These are phyloP conservation scores for Plasmodium coatneyi DNA, from an alignment of 169 alveolate species.

Conservation along the genomic window DNA sequence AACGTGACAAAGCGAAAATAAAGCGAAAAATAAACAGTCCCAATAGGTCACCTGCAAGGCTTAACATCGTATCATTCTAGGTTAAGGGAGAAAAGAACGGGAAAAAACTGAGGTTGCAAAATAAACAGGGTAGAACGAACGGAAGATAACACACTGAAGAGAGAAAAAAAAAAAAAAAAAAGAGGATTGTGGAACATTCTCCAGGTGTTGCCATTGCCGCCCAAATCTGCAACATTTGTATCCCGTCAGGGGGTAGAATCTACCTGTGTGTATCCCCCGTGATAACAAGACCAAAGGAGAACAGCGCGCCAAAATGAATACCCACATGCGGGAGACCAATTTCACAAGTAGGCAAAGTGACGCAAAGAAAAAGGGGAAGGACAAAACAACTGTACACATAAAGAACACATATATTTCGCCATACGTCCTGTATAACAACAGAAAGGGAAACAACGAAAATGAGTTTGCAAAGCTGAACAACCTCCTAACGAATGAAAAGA, in stretches of 20 bases:
- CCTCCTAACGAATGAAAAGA: slow-evolving; percentile 19
- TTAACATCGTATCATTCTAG: background rate
- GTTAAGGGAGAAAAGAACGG: background rate
- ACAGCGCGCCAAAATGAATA: background rate
- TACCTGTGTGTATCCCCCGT: background rate
- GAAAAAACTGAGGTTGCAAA: background rate
- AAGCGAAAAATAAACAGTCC: background rate
- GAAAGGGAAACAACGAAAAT: slow-evolving; percentile 12
- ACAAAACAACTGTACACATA: slow-evolving; percentile 41
- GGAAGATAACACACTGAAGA: background rate
- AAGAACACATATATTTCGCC: slow-evolving; percentile 73
- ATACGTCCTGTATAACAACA: slow-evolving; percentile 44
- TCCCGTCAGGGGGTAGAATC: background rate
- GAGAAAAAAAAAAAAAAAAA: too few relatives aligned
- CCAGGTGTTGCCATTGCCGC: background rate
- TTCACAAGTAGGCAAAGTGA: background rate
- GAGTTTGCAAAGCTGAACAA: slow-evolving; percentile 25
- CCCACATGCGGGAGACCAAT: background rate
- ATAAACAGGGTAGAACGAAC: background rate
- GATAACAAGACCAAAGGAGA: background rate
- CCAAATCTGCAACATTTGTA: background rate
- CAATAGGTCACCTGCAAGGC: background rate
- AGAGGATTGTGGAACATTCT: background rate
- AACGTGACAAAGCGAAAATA: background rate
- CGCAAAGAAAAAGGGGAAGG: background rate